Conservation (phyloP, 1,284 basidiomycete species). For the Cutaneotrichosporon daszewskae region DNA sequence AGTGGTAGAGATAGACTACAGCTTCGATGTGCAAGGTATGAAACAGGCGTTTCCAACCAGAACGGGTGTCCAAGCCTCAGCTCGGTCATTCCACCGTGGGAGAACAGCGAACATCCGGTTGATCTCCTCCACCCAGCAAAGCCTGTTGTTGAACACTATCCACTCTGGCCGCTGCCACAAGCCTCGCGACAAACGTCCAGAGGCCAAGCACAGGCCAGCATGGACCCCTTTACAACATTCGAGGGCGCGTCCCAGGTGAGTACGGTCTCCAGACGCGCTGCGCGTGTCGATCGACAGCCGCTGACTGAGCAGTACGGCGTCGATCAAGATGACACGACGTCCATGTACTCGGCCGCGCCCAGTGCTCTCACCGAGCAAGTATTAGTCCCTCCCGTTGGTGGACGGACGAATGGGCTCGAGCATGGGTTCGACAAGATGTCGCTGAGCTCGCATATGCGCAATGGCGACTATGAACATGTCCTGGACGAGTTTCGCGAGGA, state of each 20-base stretch:
- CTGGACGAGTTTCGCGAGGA: slow-evolving; percentile 79
- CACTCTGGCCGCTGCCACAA: no score
- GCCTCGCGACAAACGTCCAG: no score
- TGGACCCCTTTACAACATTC: slow-evolving; percentile 84
- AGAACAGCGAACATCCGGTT: no score
- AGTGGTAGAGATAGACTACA: not conserved
- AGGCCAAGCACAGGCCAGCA: no score
- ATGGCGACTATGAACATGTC: slow-evolving; percentile 60
- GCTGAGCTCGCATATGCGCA: slow-evolving; percentile 11
- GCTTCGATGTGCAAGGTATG: no score
- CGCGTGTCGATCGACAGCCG: not conserved
- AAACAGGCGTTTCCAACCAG: no score
- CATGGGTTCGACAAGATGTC: slow-evolving; percentile 19
- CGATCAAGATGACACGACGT: slow-evolving; percentile 71
- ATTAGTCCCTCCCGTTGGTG: slow-evolving; percentile 6
- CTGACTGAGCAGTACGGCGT: slow-evolving; percentile 52
- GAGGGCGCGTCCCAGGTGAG: slow-evolving; percentile 53
- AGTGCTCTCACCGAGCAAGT: slow-evolving; percentile 49
- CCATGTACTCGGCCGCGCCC: slow-evolving; percentile 53
- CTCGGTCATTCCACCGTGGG: no score
- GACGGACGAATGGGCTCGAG: slow-evolving; percentile 9
- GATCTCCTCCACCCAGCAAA: no score
- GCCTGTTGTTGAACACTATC: no score
- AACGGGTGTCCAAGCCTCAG: no score
- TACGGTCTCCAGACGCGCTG: no score